phyloP scores from a whole-genome alignment of 345 rosid genomes.

The Eucalyptus rudis region DNA sequence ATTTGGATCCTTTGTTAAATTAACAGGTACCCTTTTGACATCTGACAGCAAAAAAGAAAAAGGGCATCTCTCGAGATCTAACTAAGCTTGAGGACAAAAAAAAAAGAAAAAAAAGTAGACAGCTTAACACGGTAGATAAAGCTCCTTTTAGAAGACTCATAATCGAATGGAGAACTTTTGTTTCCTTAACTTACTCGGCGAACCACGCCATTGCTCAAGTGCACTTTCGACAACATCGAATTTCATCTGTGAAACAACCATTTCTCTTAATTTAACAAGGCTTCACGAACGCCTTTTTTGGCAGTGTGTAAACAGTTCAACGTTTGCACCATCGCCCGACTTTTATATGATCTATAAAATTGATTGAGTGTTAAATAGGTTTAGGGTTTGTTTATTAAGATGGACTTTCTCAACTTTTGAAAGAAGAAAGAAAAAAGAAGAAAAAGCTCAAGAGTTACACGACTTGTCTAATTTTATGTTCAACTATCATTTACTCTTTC shows the following conservation, averaged over 20 bases:
- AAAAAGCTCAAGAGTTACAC: fast-evolving
- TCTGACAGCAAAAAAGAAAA: not conserved
- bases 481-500: not conserved
- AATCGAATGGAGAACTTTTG: not conserved
- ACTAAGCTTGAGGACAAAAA: not conserved
- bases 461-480: not conserved
- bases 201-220: not conserved
- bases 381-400: not conserved
- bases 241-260: not conserved
- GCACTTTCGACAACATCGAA: not conserved
- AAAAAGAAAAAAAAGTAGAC: not conserved
- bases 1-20: not conserved
- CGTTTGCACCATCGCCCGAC: not conserved
- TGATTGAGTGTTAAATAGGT: not conserved
- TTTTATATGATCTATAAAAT: not conserved
- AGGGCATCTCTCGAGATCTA: not conserved
- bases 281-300: not conserved
- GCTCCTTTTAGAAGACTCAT: not conserved
- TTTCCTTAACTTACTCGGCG: not conserved
- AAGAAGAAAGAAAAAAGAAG: not conserved
- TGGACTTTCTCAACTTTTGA: not conserved
- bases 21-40: not conserved
- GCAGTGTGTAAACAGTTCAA: not conserved
- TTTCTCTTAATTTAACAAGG: not conserved
- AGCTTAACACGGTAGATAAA: not conserved